These are phyloP conservation scores for Stagonosporopsis chrysanthemi DNA, from an alignment of 2,329 filamentous ascomycete genomes.

Conservation along the genomic window DNA sequence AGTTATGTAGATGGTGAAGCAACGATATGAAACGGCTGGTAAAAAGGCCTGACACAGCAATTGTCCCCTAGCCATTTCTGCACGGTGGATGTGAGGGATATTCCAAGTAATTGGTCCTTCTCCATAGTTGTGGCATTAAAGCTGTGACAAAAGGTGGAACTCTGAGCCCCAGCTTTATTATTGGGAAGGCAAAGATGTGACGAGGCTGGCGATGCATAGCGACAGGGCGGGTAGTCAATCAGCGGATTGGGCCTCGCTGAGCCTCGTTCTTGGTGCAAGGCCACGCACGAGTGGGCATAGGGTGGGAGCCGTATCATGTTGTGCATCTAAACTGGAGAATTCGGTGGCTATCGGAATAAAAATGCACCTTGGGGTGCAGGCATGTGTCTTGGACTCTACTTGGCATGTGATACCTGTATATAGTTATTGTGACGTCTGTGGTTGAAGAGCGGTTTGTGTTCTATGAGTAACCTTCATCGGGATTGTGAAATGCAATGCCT, in stretches of 20 bases:
- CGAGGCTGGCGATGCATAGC: not conserved
- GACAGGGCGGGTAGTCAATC: not conserved
- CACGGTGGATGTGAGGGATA: conserved; percentile 3
- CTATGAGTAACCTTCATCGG: not conserved
- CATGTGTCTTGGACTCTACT: conserved; percentile 1
- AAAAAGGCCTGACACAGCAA: conserved; percentile 2
- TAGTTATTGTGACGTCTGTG: not conserved
- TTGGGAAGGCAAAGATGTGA: not conserved
- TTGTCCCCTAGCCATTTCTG: conserved; percentile 4
- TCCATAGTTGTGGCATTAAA: conserved; percentile 2
- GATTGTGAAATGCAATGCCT: no score
- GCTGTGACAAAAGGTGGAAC: conserved; percentile 5
- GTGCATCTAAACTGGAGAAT: not conserved
- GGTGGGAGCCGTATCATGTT: not conserved
- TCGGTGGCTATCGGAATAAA: conserved; percentile 1
- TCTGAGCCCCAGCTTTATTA: not conserved
- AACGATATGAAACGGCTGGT: conserved; percentile 5
- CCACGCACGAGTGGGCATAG: not conserved
- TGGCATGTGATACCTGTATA: not conserved
- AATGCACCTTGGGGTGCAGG: conserved; percentile 2
- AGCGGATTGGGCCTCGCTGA: conserved; percentile 1
- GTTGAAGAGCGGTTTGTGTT: not conserved
- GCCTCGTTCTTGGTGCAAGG: conserved; percentile 3
- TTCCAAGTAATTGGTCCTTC: conserved; percentile 2
- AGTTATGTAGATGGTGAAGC: conserved; percentile 3